Base-by-base conservation (phyloP, 176 grass and related monocot genomes). In the sorghum (Sorghum bicolor) region DNA sequence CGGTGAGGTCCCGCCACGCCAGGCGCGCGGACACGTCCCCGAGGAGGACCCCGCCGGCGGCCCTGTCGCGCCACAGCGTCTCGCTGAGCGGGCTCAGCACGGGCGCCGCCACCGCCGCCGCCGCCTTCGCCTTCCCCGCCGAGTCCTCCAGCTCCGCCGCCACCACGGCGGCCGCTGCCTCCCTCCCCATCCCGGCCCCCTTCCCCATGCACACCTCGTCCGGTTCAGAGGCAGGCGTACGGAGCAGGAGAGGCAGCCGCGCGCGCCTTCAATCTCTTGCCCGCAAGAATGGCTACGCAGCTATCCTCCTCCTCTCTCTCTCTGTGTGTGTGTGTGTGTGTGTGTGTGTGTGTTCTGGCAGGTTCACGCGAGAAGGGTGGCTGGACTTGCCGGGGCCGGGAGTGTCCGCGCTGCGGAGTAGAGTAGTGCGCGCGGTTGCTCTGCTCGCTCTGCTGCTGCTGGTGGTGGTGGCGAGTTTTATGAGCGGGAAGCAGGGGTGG, bases 1-100 rank as follows among this genome's bases (percentile, higher is more conserved):
- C 96, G 6, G 96, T 86, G 74, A 99, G 85, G 77, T 99, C 96
- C 34, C 89, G 86, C 96, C 96, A 99, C 34, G 96, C 94, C 29
- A 99, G 93, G 62, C 96, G 81, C 47, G 96, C 93, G 14, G 89
- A 99, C 47, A 96, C 88, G 82, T 99, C 96, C 2, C 96, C 93
- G 32, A 96, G 82, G 81, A 94, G 82, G 83, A 74, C 22, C 1
- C 63, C 76, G 57, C 58, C 94, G 17, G 67, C 81, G 16, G 87
- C 53, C 90, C 78, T 75, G 67, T 96, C 93, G 78, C 83, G 87
- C 96, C 96, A 96, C 70, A 99, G 91, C n/a, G 96, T 96, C 87
- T 98, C 96, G 74, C 96, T 99, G 3, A 99, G 93, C 75, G 96
- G 96, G 83, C 93, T 96, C 34, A 97, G 86, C 71, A 82, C 86